Evolutionary conservation across 805 yeast species (phyloP).

Genomic region (Candida broadrunensis): DNA sequence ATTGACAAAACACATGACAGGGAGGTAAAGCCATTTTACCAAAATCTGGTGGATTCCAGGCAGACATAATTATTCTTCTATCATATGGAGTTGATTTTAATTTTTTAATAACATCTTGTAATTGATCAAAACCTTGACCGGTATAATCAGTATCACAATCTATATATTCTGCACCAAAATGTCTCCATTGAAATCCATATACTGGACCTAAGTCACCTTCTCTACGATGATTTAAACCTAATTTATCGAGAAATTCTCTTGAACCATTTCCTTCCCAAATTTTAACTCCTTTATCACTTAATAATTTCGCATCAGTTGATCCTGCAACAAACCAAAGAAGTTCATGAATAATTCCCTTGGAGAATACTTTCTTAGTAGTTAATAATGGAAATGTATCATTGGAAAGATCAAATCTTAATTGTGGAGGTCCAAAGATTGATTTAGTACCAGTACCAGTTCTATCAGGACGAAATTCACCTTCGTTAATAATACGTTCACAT

Average conservation of each 20-base stretch:
- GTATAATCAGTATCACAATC: slow-evolving; percentile 86
- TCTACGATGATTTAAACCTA: slow-evolving; percentile 76
- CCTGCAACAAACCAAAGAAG: slow-evolving; percentile 92
- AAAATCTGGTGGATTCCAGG: slow-evolving; percentile 98
- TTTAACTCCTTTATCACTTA: slow-evolving; percentile 83
- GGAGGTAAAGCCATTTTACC: slow-evolving; percentile 96
- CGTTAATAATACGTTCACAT: slow-evolving; percentile 68
- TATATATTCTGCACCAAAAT: slow-evolving; percentile 89
- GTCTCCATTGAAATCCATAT: slow-evolving; percentile 99
- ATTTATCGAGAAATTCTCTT: slow-evolving; percentile 78
- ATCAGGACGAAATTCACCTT: slow-evolving; percentile 92
- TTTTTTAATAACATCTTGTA: slow-evolving; percentile 73
- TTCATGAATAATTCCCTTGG: slow-evolving; percentile 86
- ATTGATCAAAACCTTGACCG: slow-evolving; percentile 88
- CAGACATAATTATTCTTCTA: slow-evolving; percentile 89
- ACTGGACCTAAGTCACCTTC: slow-evolving; percentile 98
- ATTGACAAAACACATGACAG: slow-evolving; percentile 95
- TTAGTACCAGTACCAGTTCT: slow-evolving; percentile 97
- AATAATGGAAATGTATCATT: slow-evolving; percentile 79
- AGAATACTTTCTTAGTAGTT: slow-evolving; percentile 90
- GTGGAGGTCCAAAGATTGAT: slow-evolving; percentile 94
- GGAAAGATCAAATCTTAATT: slow-evolving; percentile 73
- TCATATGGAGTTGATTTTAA: slow-evolving; percentile 89
- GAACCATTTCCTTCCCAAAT: slow-evolving; percentile 99
- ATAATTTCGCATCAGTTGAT: slow-evolving; percentile 77